A percentile compares a stretch with the other conserved stretches of the same genome.
Evolutionary conservation across 2,329 filamentous ascomycete species (phyloP).

Genomic region (Karstenula rhodostoma): DNA sequence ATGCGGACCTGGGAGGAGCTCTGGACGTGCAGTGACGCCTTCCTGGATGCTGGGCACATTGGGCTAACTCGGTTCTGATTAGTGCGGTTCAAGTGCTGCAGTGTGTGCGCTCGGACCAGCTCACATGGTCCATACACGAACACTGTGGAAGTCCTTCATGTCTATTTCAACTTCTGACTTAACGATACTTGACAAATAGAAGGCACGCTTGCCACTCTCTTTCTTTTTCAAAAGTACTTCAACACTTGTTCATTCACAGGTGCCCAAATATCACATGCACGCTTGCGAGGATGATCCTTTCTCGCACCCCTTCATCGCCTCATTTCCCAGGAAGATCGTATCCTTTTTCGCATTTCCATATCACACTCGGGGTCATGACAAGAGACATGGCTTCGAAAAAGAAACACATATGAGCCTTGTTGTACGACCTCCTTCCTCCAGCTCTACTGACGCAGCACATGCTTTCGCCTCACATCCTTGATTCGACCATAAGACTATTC

Average conservation of each 20-base stretch:
- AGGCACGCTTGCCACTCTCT: background rate
- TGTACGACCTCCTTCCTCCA: background rate
- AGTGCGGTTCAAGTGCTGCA: no score
- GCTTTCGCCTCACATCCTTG: background rate
- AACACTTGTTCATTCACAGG: no score
- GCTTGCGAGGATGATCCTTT: background rate
- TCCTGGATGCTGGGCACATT: background rate
- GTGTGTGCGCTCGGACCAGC: background rate
- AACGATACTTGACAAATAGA: background rate
- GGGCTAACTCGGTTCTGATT: background rate
- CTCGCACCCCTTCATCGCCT: background rate
- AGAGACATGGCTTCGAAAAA: background rate
- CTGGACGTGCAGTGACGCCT: background rate
- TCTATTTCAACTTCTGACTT: background rate
- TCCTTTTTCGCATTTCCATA: background rate
- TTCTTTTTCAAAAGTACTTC: background rate
- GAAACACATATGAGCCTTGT: background rate
- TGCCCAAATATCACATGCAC: background rate
- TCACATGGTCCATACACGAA: background rate
- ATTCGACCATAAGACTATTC: background rate
- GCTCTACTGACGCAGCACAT: background rate
- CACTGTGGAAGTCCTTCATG: background rate
- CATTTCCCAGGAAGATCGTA: background rate
- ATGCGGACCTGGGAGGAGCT: conserved; percentile 7
- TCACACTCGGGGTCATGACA: background rate